phyloP scores from a whole-genome alignment of 2,329 filamentous ascomycete species.

The Metarhizium album region DNA sequence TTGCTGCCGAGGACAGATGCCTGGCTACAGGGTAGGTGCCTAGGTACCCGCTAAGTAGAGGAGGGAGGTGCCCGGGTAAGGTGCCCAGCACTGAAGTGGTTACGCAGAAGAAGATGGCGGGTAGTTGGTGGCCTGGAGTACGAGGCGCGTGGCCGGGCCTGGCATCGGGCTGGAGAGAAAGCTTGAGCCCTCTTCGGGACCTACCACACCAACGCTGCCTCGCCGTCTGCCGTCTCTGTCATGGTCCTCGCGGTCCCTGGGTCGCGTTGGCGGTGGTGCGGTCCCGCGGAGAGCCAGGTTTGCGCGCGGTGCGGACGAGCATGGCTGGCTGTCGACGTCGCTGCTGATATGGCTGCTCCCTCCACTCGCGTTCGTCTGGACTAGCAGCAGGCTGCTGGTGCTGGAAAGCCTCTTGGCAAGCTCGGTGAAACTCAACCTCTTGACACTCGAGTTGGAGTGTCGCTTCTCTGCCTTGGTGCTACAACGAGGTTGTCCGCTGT shows the following conservation, averaged over 20 bases:
- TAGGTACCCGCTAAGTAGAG: too few species aligned
- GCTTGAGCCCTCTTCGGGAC: constrained; percentile 42
- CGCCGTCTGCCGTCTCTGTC: constrained; percentile 45
- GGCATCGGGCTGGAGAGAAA: too few species aligned
- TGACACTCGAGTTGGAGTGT: constrained; percentile 41
- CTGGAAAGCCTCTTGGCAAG: constrained; percentile 50
- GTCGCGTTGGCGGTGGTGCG: constrained; percentile 18
- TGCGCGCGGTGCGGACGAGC: constrained; percentile 20
- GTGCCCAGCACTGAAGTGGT: too few species aligned
- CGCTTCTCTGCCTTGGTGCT: constrained; percentile 30
- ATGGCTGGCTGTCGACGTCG: constrained; percentile 30
- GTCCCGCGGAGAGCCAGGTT: constrained; percentile 32
- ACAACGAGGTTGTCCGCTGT: constrained; percentile 16
- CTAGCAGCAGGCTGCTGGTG: constrained; percentile 47
- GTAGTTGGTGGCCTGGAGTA: not conserved
- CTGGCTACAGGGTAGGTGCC: too few species aligned
- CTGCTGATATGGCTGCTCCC: constrained; percentile 37
- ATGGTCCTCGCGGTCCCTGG: constrained; percentile 24
- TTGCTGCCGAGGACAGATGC: too few species aligned
- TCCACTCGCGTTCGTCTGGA: constrained; percentile 44
- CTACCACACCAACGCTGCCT: constrained; percentile 43
- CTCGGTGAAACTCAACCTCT: constrained; percentile 51
- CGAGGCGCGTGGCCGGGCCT: too few species aligned
- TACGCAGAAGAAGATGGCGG: too few species aligned
- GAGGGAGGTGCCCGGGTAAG: too few species aligned